Evolutionary conservation across 2,329 filamentous ascomycete species (phyloP), one percentile per base, ranked within the genome.

Genomic region (Canariomyces notabilis): DNA sequence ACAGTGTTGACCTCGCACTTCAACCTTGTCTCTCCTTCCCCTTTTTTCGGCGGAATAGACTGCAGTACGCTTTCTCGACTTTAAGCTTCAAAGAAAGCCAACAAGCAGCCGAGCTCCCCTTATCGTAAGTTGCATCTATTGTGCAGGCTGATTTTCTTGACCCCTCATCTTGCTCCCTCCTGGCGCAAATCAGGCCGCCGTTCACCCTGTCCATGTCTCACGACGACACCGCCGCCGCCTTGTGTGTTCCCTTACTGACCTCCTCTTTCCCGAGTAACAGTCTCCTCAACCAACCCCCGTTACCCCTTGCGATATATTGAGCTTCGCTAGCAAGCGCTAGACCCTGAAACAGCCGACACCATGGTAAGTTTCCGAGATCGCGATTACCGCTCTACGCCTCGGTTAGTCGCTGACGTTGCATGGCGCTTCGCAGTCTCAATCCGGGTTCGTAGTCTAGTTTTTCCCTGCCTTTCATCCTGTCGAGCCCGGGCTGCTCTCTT

Each of bases 361-460:
- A 58, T 58, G 54, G 53, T 58, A 52, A 42, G 23, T 36, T n/a
- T n/a, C n/a, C n/a, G n/a, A n/a, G n/a, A n/a, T n/a, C 15, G n/a
- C 4, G 16, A n/a, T 35, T 29, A n/a, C 6, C 18, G 7, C 23
- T 7, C 18, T 29, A 16, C 22, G 4, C 12, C 23, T n/a, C 16
- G 9, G 6, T 12, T 21, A n/a, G n/a, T 37, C 40, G 48, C 52
- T 57, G 46, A 56, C 52, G 8, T 23, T 35, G 20, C 19, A n/a
- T 18, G 18, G 35, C 6, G 18, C 22, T 14, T 45, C 11, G 3
- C 59, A 83, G 80, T 83, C 80, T 81, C 77, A 82, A 77, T 83
- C 80, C 67, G 80, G 80, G 80, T 83, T 73, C 67, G 77, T 80
- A 52, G 58, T 58, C 49, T 45, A 34, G 21, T 45, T 44, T 46